Conservation (phyloP, 2,329 filamentous ascomycete genomes). For the Pseudofabraea citricarpa region DNA sequence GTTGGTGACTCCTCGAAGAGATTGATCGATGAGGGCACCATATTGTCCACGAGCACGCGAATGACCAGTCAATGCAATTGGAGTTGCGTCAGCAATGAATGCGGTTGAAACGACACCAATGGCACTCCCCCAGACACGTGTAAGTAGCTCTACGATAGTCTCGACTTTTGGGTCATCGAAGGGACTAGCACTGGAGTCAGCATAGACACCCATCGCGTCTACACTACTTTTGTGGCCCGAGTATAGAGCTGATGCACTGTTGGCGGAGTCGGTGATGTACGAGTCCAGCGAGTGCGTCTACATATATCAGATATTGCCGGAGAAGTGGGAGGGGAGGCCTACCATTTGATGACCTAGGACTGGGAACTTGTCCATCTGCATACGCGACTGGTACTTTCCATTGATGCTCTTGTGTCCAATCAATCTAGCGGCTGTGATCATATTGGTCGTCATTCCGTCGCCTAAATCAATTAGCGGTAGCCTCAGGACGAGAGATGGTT, state of each 20-base stretch:
- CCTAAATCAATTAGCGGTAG: slow-evolving; percentile 16
- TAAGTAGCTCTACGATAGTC: slow-evolving; percentile 74
- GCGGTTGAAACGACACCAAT: slow-evolving; percentile 72
- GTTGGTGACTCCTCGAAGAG: slow-evolving; percentile 70
- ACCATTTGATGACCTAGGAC: slow-evolving; percentile 81
- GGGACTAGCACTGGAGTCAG: slow-evolving; percentile 65
- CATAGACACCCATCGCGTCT: slow-evolving; percentile 75
- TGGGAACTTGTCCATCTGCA: slow-evolving; percentile 79
- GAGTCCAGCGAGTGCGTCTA: slow-evolving; percentile 76
- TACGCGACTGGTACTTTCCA: slow-evolving; percentile 71
- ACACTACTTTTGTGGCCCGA: slow-evolving; percentile 80
- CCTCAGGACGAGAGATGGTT: no score
- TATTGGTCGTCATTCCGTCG: slow-evolving; percentile 68
- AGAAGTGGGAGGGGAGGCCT: background rate
- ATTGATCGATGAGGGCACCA: slow-evolving; percentile 69
- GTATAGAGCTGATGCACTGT: slow-evolving; percentile 78
- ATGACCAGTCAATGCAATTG: slow-evolving; percentile 69
- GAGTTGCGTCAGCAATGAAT: slow-evolving; percentile 76
- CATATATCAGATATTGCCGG: background rate
- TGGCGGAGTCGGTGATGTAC: slow-evolving; percentile 84
- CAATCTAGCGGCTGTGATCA: slow-evolving; percentile 75
- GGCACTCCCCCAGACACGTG: slow-evolving; percentile 59
- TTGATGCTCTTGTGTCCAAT: slow-evolving; percentile 81
- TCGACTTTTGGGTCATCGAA: slow-evolving; percentile 87
- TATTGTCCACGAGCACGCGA: slow-evolving; percentile 66